Evolutionary conservation across 2,329 filamentous ascomycete genomes (phyloP).

Genomic region (Seiridium cupressi): DNA sequence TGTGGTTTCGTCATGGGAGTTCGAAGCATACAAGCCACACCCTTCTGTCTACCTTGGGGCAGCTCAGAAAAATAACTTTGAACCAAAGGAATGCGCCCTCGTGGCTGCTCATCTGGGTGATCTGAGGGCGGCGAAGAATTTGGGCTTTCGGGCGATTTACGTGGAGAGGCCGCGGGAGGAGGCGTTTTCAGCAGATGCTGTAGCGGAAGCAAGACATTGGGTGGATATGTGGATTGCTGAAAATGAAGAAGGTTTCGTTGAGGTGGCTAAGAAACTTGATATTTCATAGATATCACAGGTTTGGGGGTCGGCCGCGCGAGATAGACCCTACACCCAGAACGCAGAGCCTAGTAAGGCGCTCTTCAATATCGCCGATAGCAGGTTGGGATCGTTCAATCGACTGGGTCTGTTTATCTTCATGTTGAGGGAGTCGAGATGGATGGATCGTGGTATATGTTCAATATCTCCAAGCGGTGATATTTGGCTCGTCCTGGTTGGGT

Average conservation of each 20-base stretch:
- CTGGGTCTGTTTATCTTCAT: too few species aligned
- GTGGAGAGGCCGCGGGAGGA: constrained; percentile 70
- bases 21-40: constrained; percentile 73
- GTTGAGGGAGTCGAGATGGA: too few species aligned
- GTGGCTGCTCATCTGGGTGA: constrained; percentile 75
- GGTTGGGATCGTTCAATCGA: too few species aligned
- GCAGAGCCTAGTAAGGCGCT: too few species aligned
- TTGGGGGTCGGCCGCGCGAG: neutral
- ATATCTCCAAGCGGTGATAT: too few species aligned
- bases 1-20: constrained; percentile 67
- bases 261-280: constrained; percentile 48
- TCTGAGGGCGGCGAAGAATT: constrained; percentile 61
- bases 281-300: constrained; percentile 5
- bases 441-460: too few species aligned
- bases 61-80: constrained; percentile 52
- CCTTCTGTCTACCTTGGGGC: constrained; percentile 68
- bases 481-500: too few species aligned
- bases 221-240: constrained; percentile 63
- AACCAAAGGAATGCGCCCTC: constrained; percentile 66
- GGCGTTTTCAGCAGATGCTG: constrained; percentile 50
- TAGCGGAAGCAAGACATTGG: constrained; percentile 54
- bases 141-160: constrained; percentile 70
- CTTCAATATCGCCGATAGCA: too few species aligned
- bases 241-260: constrained; percentile 49
- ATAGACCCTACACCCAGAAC: too few species aligned